Evolutionary conservation across 768 basidiomycete species (phyloP), one percentile per base, ranked within the genome.

Genomic region (Paxillus ammoniavirescens): DNA sequence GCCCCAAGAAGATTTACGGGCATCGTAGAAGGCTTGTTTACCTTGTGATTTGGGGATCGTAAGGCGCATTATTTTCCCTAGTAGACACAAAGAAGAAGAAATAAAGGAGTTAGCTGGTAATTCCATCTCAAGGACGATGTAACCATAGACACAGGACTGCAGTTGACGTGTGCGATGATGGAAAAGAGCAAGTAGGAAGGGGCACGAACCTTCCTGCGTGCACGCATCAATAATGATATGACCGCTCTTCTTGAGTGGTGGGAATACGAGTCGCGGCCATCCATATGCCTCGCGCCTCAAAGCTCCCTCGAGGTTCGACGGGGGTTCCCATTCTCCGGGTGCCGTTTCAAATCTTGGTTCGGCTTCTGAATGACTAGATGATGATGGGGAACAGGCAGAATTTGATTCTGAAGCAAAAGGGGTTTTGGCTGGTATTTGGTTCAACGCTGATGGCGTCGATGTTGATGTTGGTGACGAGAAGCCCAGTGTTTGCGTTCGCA

Each of bases 21-120:
- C 94, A 67, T 98, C 97, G 65, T 98, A 93, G 66, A 84, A 99
- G 0, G 83, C 80, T 62, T 98, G 94, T 68, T 93, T 95, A n/a
- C 94, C 94, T 72, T 95, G 94, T 2, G 92, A 95, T 61, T 84
- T 93, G 0, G 96, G 91, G 37, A 96, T 85, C 5, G 89, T 96
- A 70, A 95, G 74, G 5, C 96, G 86, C 81, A 94, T 89, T 44
- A 98, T 88, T 71, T 91, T 86, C 31, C 90, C 96, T 97, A 62
- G n/a, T 48, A 1, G 38, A 44, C 37, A 43, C 31, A 42, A 36
- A 50, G 48, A 37, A 21, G 37, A 30, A 35, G 47, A 42, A 42
- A n/a, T 2, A 28, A 42, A 18, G 18, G 26, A 44, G 50, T 31
- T 54, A 49, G n/a, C 5, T 12, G 40, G 31, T 42, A 36, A 4